A percentile compares a stretch with the other conserved stretches of the same genome.
These are phyloP conservation scores for Laetiporus sulphureus DNA, from an alignment of 1,284 basidiomycete genomes.

Conservation along the genomic window DNA sequence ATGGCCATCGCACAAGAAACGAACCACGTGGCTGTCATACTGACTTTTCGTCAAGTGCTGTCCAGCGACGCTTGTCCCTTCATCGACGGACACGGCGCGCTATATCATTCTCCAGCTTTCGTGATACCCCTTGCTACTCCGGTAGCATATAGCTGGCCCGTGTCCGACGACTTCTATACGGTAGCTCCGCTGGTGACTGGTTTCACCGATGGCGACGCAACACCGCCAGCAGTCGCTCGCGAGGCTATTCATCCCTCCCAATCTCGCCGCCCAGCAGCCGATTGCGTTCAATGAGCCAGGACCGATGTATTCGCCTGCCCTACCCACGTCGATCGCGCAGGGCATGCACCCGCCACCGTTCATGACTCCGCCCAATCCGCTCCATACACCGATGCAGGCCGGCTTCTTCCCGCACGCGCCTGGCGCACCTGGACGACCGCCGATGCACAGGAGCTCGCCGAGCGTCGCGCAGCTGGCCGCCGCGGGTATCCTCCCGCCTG, in stretches of 20 bases:
- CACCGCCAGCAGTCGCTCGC: constrained; percentile 28
- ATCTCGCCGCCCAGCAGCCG: constrained; percentile 26
- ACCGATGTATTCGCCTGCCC: constrained; percentile 56
- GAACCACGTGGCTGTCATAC: too few relatives aligned
- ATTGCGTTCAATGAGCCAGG: constrained; percentile 22
- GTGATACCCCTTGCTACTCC: constrained; percentile 1
- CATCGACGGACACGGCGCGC: constrained; percentile 3
- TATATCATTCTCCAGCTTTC: constrained; percentile 2
- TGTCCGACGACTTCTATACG: background rate
- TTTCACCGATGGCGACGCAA: constrained; percentile 17
- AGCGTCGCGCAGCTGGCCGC: constrained; percentile 56
- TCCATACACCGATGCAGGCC: constrained; percentile 69
- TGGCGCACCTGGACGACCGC: constrained; percentile 44
- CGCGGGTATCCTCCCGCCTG: constrained; percentile 49
- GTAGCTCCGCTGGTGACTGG: background rate
- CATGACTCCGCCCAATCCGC: constrained; percentile 19
- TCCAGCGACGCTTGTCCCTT: background rate
- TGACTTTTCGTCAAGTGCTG: too few relatives aligned
- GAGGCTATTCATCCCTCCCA: constrained; percentile 29
- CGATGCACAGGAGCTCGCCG: constrained; percentile 41
- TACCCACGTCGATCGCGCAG: constrained; percentile 54
- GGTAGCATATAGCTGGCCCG: background rate
- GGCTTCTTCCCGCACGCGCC: constrained; percentile 49
- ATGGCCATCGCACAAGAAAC: too few relatives aligned
- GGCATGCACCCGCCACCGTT: constrained; percentile 50